A percentile compares a stretch with the other conserved stretches of the same genome.
These are phyloP conservation scores for Ustilago loliicola DNA, from an alignment of 1,284 basidiomycete species.

Conservation along the genomic window DNA sequence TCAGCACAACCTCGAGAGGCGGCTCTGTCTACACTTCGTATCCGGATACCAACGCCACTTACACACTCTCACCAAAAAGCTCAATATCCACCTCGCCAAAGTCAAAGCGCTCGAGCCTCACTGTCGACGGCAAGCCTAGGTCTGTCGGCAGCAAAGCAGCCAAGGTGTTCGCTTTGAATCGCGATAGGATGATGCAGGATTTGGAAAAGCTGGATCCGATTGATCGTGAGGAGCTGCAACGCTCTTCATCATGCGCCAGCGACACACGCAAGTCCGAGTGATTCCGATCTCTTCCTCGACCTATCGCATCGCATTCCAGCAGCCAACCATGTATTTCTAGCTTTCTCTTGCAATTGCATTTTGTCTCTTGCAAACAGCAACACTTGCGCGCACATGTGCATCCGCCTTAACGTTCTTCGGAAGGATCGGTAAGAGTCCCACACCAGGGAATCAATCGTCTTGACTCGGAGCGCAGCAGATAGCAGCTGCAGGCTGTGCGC, in stretches of 20 bases:
- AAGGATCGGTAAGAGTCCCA: not conserved
- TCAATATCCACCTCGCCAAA: conserved; percentile 22
- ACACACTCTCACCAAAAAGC: conserved; percentile 13
- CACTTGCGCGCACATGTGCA: not conserved
- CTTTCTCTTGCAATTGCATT: not conserved
- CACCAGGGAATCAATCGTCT: not conserved
- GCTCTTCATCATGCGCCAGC: conserved; percentile 41
- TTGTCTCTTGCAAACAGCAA: not conserved
- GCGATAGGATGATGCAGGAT: conserved; percentile 43
- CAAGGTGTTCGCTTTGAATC: conserved; percentile 27
- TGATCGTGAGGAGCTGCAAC: conserved; percentile 40
- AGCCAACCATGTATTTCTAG: conserved; percentile 23
- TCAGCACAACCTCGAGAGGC: conserved; percentile 42
- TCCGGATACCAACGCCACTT: conserved; percentile 26
- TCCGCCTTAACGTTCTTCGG: not conserved
- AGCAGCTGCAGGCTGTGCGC: not conserved
- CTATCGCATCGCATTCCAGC: conserved; percentile 17
- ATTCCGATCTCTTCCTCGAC: not conserved
- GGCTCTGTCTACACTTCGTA: conserved; percentile 42
- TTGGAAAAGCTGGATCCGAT: conserved; percentile 41
- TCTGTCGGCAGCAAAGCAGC: conserved; percentile 44
- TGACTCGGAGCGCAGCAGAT: not conserved
- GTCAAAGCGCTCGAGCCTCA: conserved; percentile 18
- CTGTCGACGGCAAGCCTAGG: conserved; percentile 16
- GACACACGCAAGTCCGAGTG: conserved; percentile 48